Evolutionary conservation across 139 green algal species (phyloP).

Genomic region (Chara braunii): DNA sequence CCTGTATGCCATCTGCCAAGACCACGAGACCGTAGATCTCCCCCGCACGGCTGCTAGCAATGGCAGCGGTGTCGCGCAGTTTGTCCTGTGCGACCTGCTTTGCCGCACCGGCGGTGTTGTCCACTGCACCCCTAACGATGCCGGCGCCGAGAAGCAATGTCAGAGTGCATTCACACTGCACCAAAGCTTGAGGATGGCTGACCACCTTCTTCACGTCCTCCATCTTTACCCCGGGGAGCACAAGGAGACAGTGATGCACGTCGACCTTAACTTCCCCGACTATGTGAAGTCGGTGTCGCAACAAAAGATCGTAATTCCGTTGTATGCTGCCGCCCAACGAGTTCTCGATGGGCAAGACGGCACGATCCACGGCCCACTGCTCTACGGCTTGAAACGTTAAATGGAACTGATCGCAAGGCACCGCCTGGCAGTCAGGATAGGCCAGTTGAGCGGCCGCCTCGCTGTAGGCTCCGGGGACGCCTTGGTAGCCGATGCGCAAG

Average conservation of each 20-base stretch:
- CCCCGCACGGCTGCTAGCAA: constrained; percentile 59
- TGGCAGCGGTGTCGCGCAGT: constrained; percentile 48
- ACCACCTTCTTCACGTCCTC: constrained; percentile 72
- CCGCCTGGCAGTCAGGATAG: constrained; percentile 62
- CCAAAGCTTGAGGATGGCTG: constrained; percentile 70
- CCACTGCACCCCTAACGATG: constrained; percentile 68
- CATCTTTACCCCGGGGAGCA: constrained; percentile 68
- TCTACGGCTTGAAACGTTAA: constrained; percentile 68
- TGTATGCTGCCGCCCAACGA: constrained; percentile 73
- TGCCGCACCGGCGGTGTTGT: constrained; percentile 88
- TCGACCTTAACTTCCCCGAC: constrained; percentile 66
- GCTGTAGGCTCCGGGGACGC: constrained; percentile 87
- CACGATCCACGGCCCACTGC: constrained; percentile 61
- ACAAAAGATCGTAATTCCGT: constrained; percentile 82
- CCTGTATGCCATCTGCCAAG: constrained; percentile 68
- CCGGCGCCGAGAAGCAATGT: constrained; percentile 3
- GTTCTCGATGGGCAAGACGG: constrained; percentile 77
- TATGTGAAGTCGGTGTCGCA: constrained; percentile 51
- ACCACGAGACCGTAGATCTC: constrained; percentile 58
- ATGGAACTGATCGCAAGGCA: constrained; percentile 94
- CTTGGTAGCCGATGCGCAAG: too few species aligned
- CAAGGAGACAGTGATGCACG: constrained; percentile 93
- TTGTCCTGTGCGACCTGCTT: constrained; percentile 22
- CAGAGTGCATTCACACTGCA: constrained; percentile 43
- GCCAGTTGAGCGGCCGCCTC: constrained; percentile 76